Conservation (phyloP, 192 early-diverging fungal genomes). For the Gaertneriomyces semiglobifer region DNA sequence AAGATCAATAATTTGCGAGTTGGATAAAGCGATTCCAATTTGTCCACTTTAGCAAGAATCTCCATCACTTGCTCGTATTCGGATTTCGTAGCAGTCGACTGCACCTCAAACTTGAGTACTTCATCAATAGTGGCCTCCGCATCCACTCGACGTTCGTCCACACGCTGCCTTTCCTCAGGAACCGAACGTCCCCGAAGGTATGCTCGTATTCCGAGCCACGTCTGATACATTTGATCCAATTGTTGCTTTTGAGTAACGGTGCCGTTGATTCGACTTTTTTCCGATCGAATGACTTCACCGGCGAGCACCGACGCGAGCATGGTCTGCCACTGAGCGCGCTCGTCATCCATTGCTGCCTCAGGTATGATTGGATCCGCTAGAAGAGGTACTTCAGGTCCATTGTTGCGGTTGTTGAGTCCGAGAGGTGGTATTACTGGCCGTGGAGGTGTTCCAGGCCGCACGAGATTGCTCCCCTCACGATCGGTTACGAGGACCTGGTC, state of each 20-base stretch:
- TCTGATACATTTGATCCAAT: conserved; percentile 48
- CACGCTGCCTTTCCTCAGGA: conserved; percentile 61
- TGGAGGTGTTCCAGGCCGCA: not conserved
- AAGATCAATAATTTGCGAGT: conserved; percentile 57
- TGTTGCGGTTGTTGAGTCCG: conserved; percentile 4
- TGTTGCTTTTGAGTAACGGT: conserved; percentile 47
- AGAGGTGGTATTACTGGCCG: not conserved
- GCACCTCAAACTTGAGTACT: conserved; percentile 62
- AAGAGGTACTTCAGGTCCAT: not conserved
- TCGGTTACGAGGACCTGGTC: no score
- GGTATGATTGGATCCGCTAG: not conserved
- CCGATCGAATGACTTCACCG: conserved; percentile 80
- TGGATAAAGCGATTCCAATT: conserved; percentile 74
- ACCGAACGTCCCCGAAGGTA: conserved; percentile 57
- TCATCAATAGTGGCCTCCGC: conserved; percentile 55
- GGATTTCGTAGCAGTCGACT: conserved; percentile 30
- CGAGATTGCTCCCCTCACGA: not conserved
- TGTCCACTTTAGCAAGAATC: conserved; percentile 71
- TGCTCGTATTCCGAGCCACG: conserved; percentile 75
- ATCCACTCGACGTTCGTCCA: conserved; percentile 64
- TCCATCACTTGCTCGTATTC: conserved; percentile 61
- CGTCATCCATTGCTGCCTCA: conserved; percentile 28
- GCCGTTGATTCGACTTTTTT: conserved; percentile 67
- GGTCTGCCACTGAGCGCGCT: conserved; percentile 80
- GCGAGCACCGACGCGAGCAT: conserved; percentile 78